These are phyloP conservation scores for Circinella minor DNA, from an alignment of 371 early-diverging fungal species.

Conservation along the genomic window DNA sequence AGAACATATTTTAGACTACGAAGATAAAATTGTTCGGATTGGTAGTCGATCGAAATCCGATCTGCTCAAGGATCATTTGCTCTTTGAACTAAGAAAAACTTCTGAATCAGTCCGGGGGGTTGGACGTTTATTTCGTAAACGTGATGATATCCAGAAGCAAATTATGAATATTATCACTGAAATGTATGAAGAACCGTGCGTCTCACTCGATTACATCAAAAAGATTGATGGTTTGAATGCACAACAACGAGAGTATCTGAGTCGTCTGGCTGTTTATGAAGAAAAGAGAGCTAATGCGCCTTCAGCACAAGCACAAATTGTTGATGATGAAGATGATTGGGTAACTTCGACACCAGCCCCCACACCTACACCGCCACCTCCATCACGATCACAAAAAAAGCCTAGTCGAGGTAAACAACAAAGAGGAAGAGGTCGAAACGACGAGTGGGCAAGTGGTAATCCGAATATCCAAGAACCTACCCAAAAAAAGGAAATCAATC, in stretches of 20 bases:
- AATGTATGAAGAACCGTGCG: slow-evolving; percentile 57
- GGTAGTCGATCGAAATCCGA: slow-evolving; percentile 66
- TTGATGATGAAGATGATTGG: slow-evolving; percentile 47
- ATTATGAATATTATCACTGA: slow-evolving; percentile 46
- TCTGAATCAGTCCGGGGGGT: slow-evolving; percentile 28
- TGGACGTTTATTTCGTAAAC: slow-evolving; percentile 36
- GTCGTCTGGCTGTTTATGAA: slow-evolving; percentile 39
- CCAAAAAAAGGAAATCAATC: slow-evolving; percentile 28
- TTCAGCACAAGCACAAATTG: slow-evolving; percentile 13
- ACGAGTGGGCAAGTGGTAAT: slow-evolving; percentile 36
- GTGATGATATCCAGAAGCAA: slow-evolving; percentile 40
- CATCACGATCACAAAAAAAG: not conserved
- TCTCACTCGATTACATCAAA: slow-evolving; percentile 43
- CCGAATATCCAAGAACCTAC: slow-evolving; percentile 29
- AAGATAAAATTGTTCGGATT: slow-evolving; percentile 60
- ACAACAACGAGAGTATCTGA: slow-evolving; percentile 47
- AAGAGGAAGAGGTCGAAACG: not conserved
- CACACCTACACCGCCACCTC: slow-evolving; percentile 4
- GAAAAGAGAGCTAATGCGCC: slow-evolving; percentile 15
- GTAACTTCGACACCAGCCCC: slow-evolving; percentile 29
- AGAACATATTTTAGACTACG: slow-evolving; percentile 55
- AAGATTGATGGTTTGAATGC: slow-evolving; percentile 38
- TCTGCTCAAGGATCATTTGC: slow-evolving; percentile 37
- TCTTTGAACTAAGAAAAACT: slow-evolving; percentile 50
- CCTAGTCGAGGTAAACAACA: slow-evolving; percentile 4